Percentiles rank a stretch among this genome's conserved stretches.
Evolutionary conservation across 345 rosid genomes (phyloP).

Genomic region (Populus pruinosa): DNA sequence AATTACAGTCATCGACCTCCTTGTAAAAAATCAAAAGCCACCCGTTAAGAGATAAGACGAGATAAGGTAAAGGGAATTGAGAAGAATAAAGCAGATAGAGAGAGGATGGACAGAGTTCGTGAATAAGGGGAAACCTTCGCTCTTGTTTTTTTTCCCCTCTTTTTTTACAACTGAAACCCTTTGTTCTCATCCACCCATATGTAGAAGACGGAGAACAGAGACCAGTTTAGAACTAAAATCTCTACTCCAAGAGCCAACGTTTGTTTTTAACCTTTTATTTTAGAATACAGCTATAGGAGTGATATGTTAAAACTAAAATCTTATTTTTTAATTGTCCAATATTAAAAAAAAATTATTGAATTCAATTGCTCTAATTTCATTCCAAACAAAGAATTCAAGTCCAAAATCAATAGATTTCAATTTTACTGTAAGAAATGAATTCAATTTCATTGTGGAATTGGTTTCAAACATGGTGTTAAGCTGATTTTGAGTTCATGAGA

Average conservation of each 20-base stretch:
- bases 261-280: background rate
- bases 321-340: background rate
- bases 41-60: background rate
- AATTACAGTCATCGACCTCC: background rate
- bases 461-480: background rate
- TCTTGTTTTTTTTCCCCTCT: fast-evolving
- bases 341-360: background rate
- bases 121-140: background rate
- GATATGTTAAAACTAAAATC: background rate
- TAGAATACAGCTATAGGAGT: background rate
- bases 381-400: background rate
- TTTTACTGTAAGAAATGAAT: background rate
- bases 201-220: background rate
- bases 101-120: background rate
- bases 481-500: background rate
- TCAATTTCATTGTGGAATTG: background rate
- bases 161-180: too few species aligned
- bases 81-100: background rate
- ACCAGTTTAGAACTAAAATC: background rate
- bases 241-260: background rate
- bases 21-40: background rate
- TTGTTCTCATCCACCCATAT: background rate
- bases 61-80: background rate
- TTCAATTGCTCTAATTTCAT: background rate
- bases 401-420: background rate